Evolutionary conservation across 1,284 basidiomycete species (phyloP).

Genomic region (Ceratobasidium sp.): DNA sequence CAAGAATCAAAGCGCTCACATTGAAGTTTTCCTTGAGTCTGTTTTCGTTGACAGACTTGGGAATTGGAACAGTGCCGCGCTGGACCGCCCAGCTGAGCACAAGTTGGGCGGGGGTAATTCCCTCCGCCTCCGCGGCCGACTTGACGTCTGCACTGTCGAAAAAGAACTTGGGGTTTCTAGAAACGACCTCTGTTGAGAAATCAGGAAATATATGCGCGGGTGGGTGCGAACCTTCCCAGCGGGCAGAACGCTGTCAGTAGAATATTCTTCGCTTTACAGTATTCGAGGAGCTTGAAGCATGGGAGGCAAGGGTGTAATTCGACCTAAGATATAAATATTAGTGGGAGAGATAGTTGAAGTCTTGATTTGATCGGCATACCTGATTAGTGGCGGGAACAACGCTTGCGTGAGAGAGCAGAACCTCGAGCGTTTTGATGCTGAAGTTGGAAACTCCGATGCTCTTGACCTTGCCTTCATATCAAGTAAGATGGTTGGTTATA

Average conservation of each 20-base stretch:
- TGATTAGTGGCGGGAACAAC: constrained; percentile 75
- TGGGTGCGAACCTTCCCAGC: constrained; percentile 69
- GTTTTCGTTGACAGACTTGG: constrained; percentile 70
- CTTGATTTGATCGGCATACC: too few species aligned
- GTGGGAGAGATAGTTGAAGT: too few species aligned
- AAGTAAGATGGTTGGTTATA: too few species aligned
- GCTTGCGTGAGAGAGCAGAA: constrained; percentile 61
- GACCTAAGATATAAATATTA: too few species aligned
- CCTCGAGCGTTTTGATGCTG: constrained; percentile 66
- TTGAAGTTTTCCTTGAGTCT: constrained; percentile 31
- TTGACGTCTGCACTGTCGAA: constrained; percentile 63
- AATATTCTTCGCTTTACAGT: constrained; percentile 79
- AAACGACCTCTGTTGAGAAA: neutral
- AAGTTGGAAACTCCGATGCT: constrained; percentile 78
- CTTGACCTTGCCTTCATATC: constrained; percentile 56
- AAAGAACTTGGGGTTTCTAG: constrained; percentile 21
- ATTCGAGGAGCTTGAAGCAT: constrained; percentile 77
- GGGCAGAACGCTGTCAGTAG: constrained; percentile 88
- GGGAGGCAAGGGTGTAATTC: constrained; percentile 85
- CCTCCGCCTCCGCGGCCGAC: constrained; percentile 71
- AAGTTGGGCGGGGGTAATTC: constrained; percentile 82
- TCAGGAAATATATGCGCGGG: constrained; percentile 11
- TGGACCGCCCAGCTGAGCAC: constrained; percentile 85
- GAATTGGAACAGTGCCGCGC: constrained; percentile 80
- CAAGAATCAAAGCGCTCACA: constrained; percentile 45